Evolutionary conservation across 352 stramenopile genomes (phyloP).

Genomic region (Pythium biforme): DNA sequence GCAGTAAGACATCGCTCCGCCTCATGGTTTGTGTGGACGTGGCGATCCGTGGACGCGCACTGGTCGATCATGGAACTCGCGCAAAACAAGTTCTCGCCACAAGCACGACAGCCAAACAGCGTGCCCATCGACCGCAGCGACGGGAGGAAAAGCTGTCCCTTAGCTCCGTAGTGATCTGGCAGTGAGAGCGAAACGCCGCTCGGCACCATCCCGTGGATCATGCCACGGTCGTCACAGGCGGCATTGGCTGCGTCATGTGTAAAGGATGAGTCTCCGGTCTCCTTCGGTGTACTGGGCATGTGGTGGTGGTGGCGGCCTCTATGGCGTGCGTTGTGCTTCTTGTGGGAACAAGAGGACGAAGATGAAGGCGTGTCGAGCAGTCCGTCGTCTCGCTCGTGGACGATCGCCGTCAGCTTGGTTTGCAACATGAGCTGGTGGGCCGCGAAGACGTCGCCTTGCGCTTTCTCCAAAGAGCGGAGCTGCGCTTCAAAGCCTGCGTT

Average conservation of each 20-base stretch:
- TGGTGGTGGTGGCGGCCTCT: constrained; percentile 43
- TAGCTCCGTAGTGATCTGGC: constrained; percentile 15
- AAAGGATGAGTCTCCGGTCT: constrained; percentile 9
- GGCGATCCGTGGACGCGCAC: not conserved
- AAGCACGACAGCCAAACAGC: constrained; percentile 60
- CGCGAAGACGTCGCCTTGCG: constrained; percentile 64
- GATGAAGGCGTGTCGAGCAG: constrained; percentile 21
- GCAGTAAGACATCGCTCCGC: not conserved
- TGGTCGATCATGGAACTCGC: constrained; percentile 49
- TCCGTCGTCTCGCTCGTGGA: constrained; percentile 36
- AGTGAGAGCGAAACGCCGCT: constrained; percentile 58
- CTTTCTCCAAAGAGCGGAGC: constrained; percentile 68
- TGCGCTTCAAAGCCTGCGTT: constrained; percentile 88
- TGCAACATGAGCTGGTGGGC: constrained; percentile 79
- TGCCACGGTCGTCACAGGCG: constrained; percentile 52
- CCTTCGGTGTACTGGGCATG: constrained; percentile 9
- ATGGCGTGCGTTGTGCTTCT: constrained; percentile 21
- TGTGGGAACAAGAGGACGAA: constrained; percentile 14
- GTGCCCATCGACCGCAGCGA: constrained; percentile 70
- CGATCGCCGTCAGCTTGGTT: constrained; percentile 34
- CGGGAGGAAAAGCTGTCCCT: constrained; percentile 52
- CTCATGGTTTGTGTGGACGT: not conserved
- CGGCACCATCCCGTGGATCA: constrained; percentile 54
- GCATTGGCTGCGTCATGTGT: constrained; percentile 7
- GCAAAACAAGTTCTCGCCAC: constrained; percentile 60